A percentile compares a stretch with the other conserved stretches of the same genome.
These are phyloP conservation scores for Phytophthora idaei DNA, from an alignment of 352 stramenopile species.

Conservation along the genomic window DNA sequence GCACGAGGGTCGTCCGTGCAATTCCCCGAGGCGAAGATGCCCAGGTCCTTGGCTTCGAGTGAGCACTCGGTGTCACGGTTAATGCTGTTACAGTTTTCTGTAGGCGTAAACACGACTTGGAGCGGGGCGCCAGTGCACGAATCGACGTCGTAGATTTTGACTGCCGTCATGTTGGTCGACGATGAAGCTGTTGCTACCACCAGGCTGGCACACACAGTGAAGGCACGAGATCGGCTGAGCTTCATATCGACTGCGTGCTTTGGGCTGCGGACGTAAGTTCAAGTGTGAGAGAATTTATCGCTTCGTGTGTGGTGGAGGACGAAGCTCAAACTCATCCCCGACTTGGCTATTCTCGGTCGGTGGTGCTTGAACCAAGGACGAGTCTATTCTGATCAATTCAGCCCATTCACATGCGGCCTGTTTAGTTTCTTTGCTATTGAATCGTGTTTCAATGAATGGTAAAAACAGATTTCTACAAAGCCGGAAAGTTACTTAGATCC, in stretches of 20 bases:
- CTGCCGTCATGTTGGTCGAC: slow-evolving; percentile 14
- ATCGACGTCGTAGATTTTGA: slow-evolving; percentile 22
- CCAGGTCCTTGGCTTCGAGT: slow-evolving; percentile 19
- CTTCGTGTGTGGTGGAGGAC: too few species aligned
- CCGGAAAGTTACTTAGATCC: too few species aligned
- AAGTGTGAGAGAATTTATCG: background rate
- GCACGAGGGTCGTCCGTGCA: slow-evolving; percentile 22
- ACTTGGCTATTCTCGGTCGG: background rate
- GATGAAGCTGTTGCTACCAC: slow-evolving; percentile 1
- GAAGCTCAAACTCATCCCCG: background rate
- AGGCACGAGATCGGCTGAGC: slow-evolving; percentile 7
- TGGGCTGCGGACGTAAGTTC: background rate
- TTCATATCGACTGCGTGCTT: slow-evolving; percentile 11
- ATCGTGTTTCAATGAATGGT: background rate
- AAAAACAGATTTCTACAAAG: too few species aligned
- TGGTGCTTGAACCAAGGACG: background rate
- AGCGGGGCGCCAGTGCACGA: slow-evolving; percentile 23
- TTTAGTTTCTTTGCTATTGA: background rate
- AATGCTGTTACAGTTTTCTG: slow-evolving; percentile 16
- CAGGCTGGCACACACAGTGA: slow-evolving; percentile 1
- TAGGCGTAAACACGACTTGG: slow-evolving; percentile 29
- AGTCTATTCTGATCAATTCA: background rate
- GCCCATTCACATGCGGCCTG: background rate
- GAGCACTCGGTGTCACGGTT: slow-evolving; percentile 5
- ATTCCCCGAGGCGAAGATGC: slow-evolving; percentile 24